phyloP scores from a whole-genome alignment of 305 asterid species.

The Fraxinus sp. region DNA sequence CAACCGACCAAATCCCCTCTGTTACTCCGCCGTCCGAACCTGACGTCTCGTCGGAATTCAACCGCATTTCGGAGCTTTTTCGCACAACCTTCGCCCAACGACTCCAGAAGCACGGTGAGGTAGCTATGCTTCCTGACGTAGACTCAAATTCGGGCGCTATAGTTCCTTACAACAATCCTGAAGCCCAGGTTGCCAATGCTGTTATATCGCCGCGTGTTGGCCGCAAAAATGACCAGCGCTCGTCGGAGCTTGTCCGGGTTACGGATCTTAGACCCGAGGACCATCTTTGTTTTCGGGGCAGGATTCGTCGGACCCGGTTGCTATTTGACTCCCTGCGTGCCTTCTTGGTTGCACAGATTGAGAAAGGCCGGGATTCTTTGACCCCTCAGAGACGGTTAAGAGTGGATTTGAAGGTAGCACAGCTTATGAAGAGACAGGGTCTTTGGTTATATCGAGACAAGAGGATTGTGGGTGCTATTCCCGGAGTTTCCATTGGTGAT shows the following conservation, averaged over 20 bases:
- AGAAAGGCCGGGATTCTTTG: slow-evolving; percentile 7
- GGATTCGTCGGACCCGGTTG: slow-evolving; percentile 41
- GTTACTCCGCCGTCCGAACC: not conserved
- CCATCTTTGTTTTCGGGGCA: slow-evolving; percentile 34
- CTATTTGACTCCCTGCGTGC: slow-evolving; percentile 39
- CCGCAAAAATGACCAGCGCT: slow-evolving; percentile 35
- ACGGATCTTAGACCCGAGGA: slow-evolving; percentile 44
- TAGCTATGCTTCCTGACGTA: slow-evolving; percentile 6
- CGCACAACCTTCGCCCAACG: slow-evolving; percentile 30
- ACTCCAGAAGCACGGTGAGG: slow-evolving; percentile 18
- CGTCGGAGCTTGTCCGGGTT: slow-evolving; percentile 46
- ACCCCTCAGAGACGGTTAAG: slow-evolving; percentile 20
- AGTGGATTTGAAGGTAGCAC: slow-evolving; percentile 45
- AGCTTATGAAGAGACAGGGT: slow-evolving; percentile 36
- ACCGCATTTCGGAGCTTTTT: slow-evolving; percentile 36
- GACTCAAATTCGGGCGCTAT: slow-evolving; percentile 32
- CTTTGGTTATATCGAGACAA: slow-evolving; percentile 51
- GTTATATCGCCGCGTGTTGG: slow-evolving; percentile 7
- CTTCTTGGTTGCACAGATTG: slow-evolving; percentile 28
- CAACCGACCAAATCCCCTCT: not conserved
- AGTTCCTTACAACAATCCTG: slow-evolving; percentile 28
- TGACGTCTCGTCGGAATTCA: slow-evolving; percentile 35
- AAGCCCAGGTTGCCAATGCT: slow-evolving; percentile 24
- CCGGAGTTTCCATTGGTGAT: slow-evolving; percentile 47
- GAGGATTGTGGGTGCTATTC: slow-evolving; percentile 47